phyloP scores from a whole-genome alignment of 176 grass and related monocot species.

The Melocanna baccifera region DNA sequence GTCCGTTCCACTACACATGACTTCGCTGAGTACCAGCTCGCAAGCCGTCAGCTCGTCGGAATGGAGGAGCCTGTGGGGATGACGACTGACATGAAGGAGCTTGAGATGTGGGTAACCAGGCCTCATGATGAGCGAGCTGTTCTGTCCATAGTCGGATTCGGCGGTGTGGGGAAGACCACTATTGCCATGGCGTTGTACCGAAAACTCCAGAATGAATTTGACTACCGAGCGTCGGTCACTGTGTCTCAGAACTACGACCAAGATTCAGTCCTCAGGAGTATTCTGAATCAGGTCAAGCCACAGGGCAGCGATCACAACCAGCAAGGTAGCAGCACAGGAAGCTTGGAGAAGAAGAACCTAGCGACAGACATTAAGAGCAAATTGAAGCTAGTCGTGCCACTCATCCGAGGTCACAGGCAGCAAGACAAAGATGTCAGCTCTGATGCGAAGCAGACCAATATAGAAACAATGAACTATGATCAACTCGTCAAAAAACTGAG shows the following conservation, averaged over 20 bases:
- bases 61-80: slow-evolving; percentile 11
- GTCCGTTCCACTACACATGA: too few relatives aligned
- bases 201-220: background rate
- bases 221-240: background rate
- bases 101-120: background rate
- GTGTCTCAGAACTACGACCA: slow-evolving; percentile 13
- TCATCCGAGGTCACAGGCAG: too few relatives aligned
- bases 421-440: background rate
- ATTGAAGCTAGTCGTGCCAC: background rate
- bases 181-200: slow-evolving; percentile 4
- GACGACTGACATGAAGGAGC: background rate
- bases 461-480: background rate
- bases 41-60: too few relatives aligned
- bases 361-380: background rate
- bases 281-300: background rate
- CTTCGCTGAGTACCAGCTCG: too few relatives aligned
- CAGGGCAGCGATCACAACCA: background rate
- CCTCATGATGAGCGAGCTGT: background rate
- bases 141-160: slow-evolving; percentile 3
- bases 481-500: background rate
- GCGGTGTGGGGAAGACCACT: slow-evolving; percentile 15
- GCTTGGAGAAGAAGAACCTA: background rate
- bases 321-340: too few relatives aligned
- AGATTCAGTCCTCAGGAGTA: background rate
- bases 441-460: background rate